These are phyloP conservation scores for Zygnema cylindricum DNA, from an alignment of 139 green algal species.

Conservation along the genomic window DNA sequence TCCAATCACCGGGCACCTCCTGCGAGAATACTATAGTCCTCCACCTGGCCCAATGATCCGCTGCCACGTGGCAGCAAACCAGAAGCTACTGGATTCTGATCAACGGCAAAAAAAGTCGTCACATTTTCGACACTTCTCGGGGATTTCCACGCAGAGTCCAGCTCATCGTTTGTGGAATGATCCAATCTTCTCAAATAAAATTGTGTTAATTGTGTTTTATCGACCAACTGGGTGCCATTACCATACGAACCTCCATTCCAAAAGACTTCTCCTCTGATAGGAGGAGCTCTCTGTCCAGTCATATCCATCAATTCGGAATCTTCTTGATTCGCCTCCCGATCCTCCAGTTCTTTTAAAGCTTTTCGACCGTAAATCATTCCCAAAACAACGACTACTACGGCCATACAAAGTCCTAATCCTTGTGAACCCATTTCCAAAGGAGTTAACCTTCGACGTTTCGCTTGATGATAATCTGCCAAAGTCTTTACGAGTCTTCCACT, in stretches of 20 bases:
- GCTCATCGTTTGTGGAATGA: too few species aligned
- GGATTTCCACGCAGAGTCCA: not conserved
- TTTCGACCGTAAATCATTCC: constrained; percentile 1
- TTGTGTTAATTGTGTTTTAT: too few species aligned
- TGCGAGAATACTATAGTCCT: too few species aligned
- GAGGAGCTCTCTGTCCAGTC: not conserved
- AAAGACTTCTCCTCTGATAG: too few species aligned
- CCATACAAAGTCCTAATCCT: constrained; percentile 12
- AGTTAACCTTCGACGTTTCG: not conserved
- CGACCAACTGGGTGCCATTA: too few species aligned
- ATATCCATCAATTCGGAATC: not conserved
- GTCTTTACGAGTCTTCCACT: constrained; percentile 27
- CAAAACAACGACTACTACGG: not conserved
- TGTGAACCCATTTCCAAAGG: constrained; percentile 34
- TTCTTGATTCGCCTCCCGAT: not conserved
- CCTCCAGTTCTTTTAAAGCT: constrained; percentile 36
- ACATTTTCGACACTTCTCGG: not conserved
- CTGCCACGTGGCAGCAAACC: not conserved
- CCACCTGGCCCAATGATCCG: too few species aligned
- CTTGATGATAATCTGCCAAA: constrained; percentile 11
- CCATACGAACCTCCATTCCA: too few species aligned
- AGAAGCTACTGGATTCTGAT: not conserved
- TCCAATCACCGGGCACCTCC: not conserved
- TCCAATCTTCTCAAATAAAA: too few species aligned
- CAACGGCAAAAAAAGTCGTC: not conserved